phyloP scores from a whole-genome alignment of 2,329 filamentous ascomycete genomes.

The Bipolaris sorokiniana region DNA sequence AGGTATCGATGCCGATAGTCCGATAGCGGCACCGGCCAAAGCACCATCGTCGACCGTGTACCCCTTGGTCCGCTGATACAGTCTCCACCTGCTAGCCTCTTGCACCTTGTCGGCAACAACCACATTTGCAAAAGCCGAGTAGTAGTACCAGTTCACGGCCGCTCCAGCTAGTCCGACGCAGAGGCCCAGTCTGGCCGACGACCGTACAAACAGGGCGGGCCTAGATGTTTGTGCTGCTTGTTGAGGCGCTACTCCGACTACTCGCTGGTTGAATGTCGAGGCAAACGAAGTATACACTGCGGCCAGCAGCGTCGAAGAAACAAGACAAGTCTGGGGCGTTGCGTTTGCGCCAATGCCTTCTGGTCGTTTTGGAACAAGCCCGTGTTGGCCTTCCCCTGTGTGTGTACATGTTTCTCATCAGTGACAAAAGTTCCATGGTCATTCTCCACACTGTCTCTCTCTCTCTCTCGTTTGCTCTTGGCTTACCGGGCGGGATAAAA shows the following conservation, averaged over 20 bases:
- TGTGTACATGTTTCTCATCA: neutral
- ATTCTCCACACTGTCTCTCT: neutral
- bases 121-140: conserved; percentile 24
- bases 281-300: conserved; percentile 35
- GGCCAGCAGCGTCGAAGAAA: conserved; percentile 35
- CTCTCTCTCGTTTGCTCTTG: neutral
- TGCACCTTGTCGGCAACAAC: conserved; percentile 15
- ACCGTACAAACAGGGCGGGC: conserved; percentile 30
- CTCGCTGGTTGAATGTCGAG: conserved; percentile 20
- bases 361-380: conserved; percentile 31
- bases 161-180: conserved; percentile 29
- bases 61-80: conserved; percentile 32
- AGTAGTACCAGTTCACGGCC: conserved; percentile 36
- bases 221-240: conserved; percentile 11
- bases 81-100: conserved; percentile 24
- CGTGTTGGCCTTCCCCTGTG: conserved; percentile 38
- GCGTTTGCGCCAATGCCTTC: conserved; percentile 39
- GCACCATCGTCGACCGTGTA: conserved; percentile 38
- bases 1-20: conserved; percentile 30
- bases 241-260: conserved; percentile 17
- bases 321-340: conserved; percentile 33
- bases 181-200: conserved; percentile 31
- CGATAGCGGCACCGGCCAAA: conserved; percentile 32
- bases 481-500: conserved; percentile 38
- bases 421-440: neutral